Base-by-base conservation (phyloP, 2,329 filamentous ascomycete genomes). In the Ceratocystis lukuohia region DNA sequence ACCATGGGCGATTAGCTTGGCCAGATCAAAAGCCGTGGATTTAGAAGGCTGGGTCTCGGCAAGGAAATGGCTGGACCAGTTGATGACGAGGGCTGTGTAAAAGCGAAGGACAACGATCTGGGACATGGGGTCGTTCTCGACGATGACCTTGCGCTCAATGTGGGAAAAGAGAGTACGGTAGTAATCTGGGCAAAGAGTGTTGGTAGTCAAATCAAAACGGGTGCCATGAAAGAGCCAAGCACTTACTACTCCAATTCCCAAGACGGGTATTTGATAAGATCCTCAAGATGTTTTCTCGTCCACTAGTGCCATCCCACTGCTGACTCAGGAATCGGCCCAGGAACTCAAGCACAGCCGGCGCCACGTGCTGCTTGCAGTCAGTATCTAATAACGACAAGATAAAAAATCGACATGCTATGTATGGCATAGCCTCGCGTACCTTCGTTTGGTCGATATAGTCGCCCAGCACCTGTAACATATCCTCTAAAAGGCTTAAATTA, bases 31-130 rank as follows among this genome's bases (percentile, higher is more conserved):
- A 17, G 76, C 74, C 3, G 76, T 75, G 25, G 76, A 72, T 1
- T 71, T 57, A 1, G 76, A 75, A 12, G 77, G 71, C 3, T 72
- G 61, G 1, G 77, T 73, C 2, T 72, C 72, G 0, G 80, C 76
- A 22, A 77, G 74, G 57, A 85, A 73, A 2, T 74, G 69, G 8
- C 77, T 72, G 5, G 76, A 77, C 84, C 84, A 87, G 67, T 84
- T 81, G 10, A 79, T 81, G 59, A 93, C 79, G 5, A 95, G 76
- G 10, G 75, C 74, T 1, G 82, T 85, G 74, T 93, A 94, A 69
- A 91, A 85, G 1, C 74, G 74, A 2, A 94, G 79, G 1, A 95
- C 76, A 1, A 77, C 77, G 0, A 82, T 72, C 70, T 86, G 86
- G 0, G 85, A 83, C 5, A 77, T 71, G 0, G 78, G 67, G 0